Base-by-base conservation (phyloP, 1,284 basidiomycete genomes). In the Ustilago sp. region DNA sequence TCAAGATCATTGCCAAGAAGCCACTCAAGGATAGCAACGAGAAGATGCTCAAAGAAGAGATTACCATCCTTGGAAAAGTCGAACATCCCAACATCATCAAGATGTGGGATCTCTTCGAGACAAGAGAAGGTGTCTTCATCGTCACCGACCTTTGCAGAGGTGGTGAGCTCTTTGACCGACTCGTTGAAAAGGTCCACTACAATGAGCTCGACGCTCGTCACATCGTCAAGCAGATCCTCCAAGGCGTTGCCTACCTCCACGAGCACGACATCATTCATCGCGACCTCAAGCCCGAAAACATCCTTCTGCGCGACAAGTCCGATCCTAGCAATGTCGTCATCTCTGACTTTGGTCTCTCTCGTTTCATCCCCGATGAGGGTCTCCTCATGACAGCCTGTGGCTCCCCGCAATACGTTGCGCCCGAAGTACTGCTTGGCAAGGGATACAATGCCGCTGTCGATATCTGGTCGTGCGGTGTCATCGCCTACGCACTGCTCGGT, bases 221-320 rank as follows among this genome's bases (percentile, higher is more conserved):
- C 59, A 81, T 86, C 43, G 80, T 83, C 65, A 74, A 74, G 54
- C 82, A 85, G 63, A 69, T 86, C 48, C 71, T 86, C 41, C 38
- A 74, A 23, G 85, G 80, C 23, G 83, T 86, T 31, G 75, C 71
- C 8, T 86, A 85, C 43, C 77, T 86, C 17, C 85, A 86, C 70
- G 63, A 79, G 2, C 74, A 80, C 47, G 78, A 82, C 59, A 82
- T 86, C 62, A 83, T 86, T 19, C 85, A 86, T 39, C 80, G 84
- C 36, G 84, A 86, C 51, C 64, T 86, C 31, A 86, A 85, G 64
- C 83, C 84, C 19, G 84, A 86, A 51, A 86, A 86, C 63, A 86
- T 86, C 52, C 77, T 86, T 0, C 55, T 86, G 28, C 68, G 77
- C 43, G 72, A 81, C 54, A 76, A 74, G 54, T 53, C 72, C 17